Conservation (phyloP, 352 stramenopile genomes). For the Phytophthora capsici region DNA sequence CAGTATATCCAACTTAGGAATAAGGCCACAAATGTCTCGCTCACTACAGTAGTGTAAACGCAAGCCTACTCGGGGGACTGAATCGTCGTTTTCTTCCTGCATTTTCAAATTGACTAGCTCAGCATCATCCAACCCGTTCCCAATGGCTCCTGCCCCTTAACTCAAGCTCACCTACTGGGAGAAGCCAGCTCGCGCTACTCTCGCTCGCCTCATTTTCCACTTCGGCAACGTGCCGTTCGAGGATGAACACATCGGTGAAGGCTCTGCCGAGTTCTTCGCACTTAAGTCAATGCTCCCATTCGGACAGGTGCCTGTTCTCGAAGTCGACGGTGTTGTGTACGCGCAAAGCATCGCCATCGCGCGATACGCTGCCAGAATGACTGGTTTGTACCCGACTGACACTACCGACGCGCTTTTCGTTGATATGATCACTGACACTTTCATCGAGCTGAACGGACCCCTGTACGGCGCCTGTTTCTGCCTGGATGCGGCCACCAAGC, state of each 20-base stretch:
- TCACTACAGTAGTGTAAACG: too few species aligned
- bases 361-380: conserved; percentile 57
- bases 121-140: too few species aligned
- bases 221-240: conserved; percentile 58
- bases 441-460: conserved; percentile 34
- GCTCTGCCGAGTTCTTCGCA: conserved; percentile 25
- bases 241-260: conserved; percentile 46
- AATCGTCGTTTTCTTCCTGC: too few species aligned
- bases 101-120: too few species aligned
- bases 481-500: conserved; percentile 41
- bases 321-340: conserved; percentile 54
- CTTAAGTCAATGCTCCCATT: conserved; percentile 53
- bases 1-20: too few species aligned
- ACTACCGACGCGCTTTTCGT: conserved; percentile 44
- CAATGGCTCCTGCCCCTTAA: not conserved
- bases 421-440: conserved; percentile 50
- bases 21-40: too few species aligned
- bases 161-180: conserved; percentile 46
- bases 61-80: too few species aligned
- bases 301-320: conserved; percentile 55
- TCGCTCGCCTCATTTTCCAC: conserved; percentile 54
- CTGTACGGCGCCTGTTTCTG: conserved; percentile 39
- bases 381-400: conserved; percentile 56
- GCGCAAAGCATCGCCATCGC: conserved; percentile 64
- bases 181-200: conserved; percentile 50